Evolutionary conservation across 352 stramenopile genomes (phyloP), one percentile per base, ranked within the genome.

Genomic region (Globisporangium spiculum): DNA sequence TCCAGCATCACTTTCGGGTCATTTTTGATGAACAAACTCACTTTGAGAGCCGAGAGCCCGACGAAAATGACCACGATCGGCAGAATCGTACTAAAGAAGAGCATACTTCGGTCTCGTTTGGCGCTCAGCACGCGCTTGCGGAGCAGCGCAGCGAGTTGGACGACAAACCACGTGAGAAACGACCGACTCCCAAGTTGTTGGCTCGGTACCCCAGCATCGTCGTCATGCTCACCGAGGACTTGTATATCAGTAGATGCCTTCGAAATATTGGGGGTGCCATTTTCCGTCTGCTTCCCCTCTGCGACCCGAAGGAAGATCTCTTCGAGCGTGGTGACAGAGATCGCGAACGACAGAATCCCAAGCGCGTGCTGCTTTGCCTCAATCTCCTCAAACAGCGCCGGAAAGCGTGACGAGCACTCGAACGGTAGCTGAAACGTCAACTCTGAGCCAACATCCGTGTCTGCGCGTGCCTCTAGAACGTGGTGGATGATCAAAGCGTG

Each of bases 281-380:
- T 4, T n/a, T 30, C 14, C 30, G 7, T 16, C 41, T 62, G 34
- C 20, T 62, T 68, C 6, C 38, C 61, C 50, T 89, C 77, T 10
- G 90, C 88, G n/a, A 97, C 89, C 44, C 94, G 95, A 5, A 97
- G 68, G 56, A 97, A 97, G 20, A 97, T 88, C 69, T 97, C 89
- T 69, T 97, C 90, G 0, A 97, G 77, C 22, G 91, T 96, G 6
- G 90, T 97, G 24, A 92, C 80, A 0, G 83, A 92, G 20, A 96
- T 92, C 4, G 73, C 84, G 46, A 89, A 94, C 30, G 82, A 91
- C 6, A 71, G 20, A 38, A 94, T 72, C 0, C 75, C 66, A 3
- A 93, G 65, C 0, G 73, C 68, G 0, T 32, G 0, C 5, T 81
- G 77, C 16, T 71, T 48, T 2, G 32, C 36, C 20, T 98, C 92